These are phyloP conservation scores for Babesia bovis DNA, from an alignment of 169 alveolate species.

Conservation along the genomic window DNA sequence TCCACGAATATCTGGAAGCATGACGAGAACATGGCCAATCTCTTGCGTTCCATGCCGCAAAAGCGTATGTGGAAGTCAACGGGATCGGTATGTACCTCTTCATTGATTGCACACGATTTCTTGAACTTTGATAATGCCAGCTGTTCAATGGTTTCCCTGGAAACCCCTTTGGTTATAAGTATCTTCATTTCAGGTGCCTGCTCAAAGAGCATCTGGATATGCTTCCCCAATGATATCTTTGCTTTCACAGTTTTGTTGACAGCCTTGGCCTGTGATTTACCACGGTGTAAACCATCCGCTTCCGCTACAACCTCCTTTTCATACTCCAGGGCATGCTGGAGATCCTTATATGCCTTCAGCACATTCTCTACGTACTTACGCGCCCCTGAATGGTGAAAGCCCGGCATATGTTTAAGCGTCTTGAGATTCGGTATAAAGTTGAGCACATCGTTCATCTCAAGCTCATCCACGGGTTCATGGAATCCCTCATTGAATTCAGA, in stretches of 20 bases:
- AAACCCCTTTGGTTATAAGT: conserved; percentile 16
- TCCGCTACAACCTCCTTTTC: conserved; percentile 48
- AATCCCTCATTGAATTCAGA: conserved; percentile 32
- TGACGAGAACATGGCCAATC: conserved; percentile 43
- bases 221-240: conserved; percentile 47
- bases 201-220: conserved; percentile 48
- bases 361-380: conserved; percentile 55
- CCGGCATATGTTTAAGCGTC: conserved; percentile 39
- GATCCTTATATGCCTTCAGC: conserved; percentile 47
- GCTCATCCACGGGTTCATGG: conserved; percentile 37
- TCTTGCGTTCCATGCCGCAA: conserved; percentile 30
- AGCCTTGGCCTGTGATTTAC: conserved; percentile 47
- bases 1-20: conserved; percentile 57
- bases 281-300: background rate
- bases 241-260: conserved; percentile 54
- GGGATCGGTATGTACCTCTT: background rate
- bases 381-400: conserved; percentile 37
- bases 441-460: conserved; percentile 46
- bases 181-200: conserved; percentile 61
- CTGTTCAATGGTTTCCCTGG: conserved; percentile 17
- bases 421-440: conserved; percentile 58
- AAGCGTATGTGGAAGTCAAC: conserved; percentile 45
- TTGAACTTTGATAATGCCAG: conserved; percentile 12
- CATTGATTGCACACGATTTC: background rate
- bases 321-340: conserved; percentile 38